These are phyloP conservation scores for Amanita pseudoporphyria DNA, from an alignment of 768 basidiomycete genomes.

Conservation along the genomic window DNA sequence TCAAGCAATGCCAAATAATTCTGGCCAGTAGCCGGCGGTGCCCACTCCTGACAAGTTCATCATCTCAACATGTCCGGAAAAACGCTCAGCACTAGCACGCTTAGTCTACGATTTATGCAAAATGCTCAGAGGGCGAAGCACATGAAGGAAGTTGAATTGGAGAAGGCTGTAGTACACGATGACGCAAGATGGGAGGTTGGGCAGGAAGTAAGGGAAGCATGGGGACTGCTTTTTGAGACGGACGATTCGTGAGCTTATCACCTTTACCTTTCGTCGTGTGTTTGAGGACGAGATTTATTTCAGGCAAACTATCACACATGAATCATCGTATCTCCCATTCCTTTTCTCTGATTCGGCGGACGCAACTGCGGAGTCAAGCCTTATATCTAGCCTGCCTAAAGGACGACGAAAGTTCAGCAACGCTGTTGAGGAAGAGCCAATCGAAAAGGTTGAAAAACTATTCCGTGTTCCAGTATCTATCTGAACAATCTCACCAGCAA, in stretches of 20 bases:
- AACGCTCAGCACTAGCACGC: constrained; percentile 51
- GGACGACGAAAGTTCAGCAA: constrained; percentile 42
- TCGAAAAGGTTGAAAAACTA: constrained; percentile 8
- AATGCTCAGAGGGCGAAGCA: constrained; percentile 52
- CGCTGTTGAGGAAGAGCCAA: constrained; percentile 27
- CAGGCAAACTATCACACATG: constrained; percentile 33
- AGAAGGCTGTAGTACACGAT: constrained; percentile 48
- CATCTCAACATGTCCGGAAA: constrained; percentile 29
- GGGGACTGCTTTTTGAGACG: constrained; percentile 24
- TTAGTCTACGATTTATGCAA: constrained; percentile 66
- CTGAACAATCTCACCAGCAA: constrained; percentile 9
- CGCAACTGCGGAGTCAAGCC: constrained; percentile 1
- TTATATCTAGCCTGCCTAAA: constrained; percentile 14
- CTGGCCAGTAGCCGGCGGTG: no score
- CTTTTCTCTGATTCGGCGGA: constrained; percentile 34
- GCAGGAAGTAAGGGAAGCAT: constrained; percentile 41
- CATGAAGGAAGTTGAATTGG: constrained; percentile 36
- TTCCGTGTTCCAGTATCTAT: not conserved
- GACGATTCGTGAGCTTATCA: constrained; percentile 14
- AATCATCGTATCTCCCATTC: constrained; percentile 60
- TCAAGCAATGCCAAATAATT: no score
- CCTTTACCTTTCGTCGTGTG: not conserved
- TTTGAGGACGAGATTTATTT: not conserved
- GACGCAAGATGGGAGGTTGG: constrained; percentile 59
- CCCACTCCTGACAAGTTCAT: no score